Percentiles rank a stretch among this genome's conserved stretches.
phyloP scores from a whole-genome alignment of 345 rosid species.

The Dimocarpus longan region DNA sequence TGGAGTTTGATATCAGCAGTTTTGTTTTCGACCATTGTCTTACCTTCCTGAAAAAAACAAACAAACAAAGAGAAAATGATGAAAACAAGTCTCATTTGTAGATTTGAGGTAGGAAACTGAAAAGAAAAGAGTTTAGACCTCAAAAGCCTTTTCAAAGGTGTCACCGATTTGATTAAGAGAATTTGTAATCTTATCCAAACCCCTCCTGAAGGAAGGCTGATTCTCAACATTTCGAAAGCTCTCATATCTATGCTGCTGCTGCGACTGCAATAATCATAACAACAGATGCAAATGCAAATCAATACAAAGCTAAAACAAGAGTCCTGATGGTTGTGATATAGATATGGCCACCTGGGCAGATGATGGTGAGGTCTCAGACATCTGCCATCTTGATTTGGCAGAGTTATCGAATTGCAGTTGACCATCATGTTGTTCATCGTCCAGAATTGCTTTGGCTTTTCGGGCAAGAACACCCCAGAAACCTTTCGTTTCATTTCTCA shows the following conservation, averaged over 20 bases:
- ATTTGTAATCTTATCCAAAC: conserved; percentile 68
- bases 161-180: conserved; percentile 89
- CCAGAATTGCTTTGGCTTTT: conserved; percentile 82
- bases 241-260: conserved; percentile 44
- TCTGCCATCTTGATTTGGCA: conserved; percentile 38
- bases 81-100: neutral
- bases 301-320: no score
- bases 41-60: conserved; percentile 87
- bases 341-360: conserved; percentile 44
- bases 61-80: neutral
- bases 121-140: conserved; percentile 36
- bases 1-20: conserved; percentile 79
- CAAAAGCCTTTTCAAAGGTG: conserved; percentile 86
- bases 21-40: conserved; percentile 75
- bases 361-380: conserved; percentile 39
- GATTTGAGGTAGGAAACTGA: neutral
- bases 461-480: conserved; percentile 90
- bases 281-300: neutral
- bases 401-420: conserved; percentile 35
- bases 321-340: neutral
- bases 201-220: conserved; percentile 55
- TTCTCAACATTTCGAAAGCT: conserved; percentile 58
- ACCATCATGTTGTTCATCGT: conserved; percentile 61
- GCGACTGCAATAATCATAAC: no score
- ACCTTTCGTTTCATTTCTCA: conserved; percentile 48